Evolutionary conservation across 2,329 filamentous ascomycete species (phyloP).

Genomic region (Cordyceps pruinosa): DNA sequence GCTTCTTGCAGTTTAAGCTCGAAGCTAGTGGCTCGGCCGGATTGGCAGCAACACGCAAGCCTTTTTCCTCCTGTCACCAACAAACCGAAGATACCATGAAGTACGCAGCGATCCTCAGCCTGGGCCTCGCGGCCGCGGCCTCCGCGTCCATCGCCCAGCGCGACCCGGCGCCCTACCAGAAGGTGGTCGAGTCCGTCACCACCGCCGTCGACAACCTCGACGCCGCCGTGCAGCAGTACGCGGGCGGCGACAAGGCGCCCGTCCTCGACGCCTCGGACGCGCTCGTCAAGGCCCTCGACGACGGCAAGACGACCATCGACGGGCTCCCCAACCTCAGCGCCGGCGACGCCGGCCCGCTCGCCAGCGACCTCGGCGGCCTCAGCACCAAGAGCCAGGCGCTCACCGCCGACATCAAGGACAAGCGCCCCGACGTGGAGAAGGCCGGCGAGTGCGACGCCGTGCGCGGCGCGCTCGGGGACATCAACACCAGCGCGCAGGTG

Average conservation of each 20-base stretch:
- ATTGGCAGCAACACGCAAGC: neutral
- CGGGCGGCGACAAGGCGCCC: constrained; percentile 3
- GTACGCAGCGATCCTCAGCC: neutral
- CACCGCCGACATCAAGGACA: constrained; percentile 15
- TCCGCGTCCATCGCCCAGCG: constrained; percentile 6
- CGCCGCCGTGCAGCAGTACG: constrained; percentile 3
- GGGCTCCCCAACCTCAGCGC: neutral
- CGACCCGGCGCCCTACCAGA: constrained; percentile 8
- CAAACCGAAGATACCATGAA: neutral
- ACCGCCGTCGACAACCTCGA: constrained; percentile 4
- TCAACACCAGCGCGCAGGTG: constrained; percentile 1
- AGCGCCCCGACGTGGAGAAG: constrained; percentile 6
- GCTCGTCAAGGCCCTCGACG: constrained; percentile 9
- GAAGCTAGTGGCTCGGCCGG: neutral
- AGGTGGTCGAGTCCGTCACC: constrained; percentile 9
- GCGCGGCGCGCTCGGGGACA: constrained; percentile 3
- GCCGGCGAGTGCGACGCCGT: constrained; percentile 8
- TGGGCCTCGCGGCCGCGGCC: constrained; percentile 1
- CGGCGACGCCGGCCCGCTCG: neutral
- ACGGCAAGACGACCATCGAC: constrained; percentile 6
- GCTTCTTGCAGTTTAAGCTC: neutral
- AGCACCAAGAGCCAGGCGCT: constrained; percentile 10
- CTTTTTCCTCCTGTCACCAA: neutral
- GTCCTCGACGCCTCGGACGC: constrained; percentile 8
- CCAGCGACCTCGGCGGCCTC: neutral